These are phyloP conservation scores for Aspergillus sclerotioniger DNA, from an alignment of 495 filamentous ascomycete genomes.

Conservation along the genomic window DNA sequence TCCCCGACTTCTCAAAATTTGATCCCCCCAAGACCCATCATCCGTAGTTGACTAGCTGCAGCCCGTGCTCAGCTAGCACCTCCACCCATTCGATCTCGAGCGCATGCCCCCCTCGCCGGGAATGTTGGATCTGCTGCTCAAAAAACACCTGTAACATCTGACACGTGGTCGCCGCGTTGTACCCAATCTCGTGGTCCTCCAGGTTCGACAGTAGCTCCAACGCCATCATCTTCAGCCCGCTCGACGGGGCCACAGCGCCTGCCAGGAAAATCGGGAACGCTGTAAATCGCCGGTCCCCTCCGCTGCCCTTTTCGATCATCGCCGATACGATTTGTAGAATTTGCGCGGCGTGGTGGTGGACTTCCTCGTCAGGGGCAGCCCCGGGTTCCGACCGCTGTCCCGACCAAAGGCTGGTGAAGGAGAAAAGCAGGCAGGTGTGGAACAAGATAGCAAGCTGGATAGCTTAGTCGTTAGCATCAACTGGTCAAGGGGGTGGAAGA, in stretches of 20 bases:
- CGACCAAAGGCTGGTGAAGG: conserved; percentile 50
- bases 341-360: conserved; percentile 40
- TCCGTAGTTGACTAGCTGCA: conserved; percentile 46
- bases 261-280: conserved; percentile 60
- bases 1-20: too few species aligned
- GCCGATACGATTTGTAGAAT: conserved; percentile 46
- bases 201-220: conserved; percentile 50
- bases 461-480: conserved; percentile 7
- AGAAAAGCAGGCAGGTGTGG: conserved; percentile 50
- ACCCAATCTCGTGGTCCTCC: conserved; percentile 51
- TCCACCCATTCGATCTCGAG: conserved; percentile 48
- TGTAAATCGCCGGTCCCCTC: conserved; percentile 45
- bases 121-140: conserved; percentile 43
- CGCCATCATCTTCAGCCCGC: conserved; percentile 46
- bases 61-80: conserved; percentile 39
- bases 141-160: conserved; percentile 51
- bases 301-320: conserved; percentile 24
- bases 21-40: conserved; percentile 11
- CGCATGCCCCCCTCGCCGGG: conserved; percentile 34
- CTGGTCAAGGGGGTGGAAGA: neutral
- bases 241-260: conserved; percentile 42
- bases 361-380: conserved; percentile 34
- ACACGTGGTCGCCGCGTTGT: conserved; percentile 45
- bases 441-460: conserved; percentile 45
- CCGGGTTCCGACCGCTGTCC: conserved; percentile 40